Evolutionary conservation across 352 stramenopile species (phyloP).

Genomic region (Globisporangium megalacanthum): DNA sequence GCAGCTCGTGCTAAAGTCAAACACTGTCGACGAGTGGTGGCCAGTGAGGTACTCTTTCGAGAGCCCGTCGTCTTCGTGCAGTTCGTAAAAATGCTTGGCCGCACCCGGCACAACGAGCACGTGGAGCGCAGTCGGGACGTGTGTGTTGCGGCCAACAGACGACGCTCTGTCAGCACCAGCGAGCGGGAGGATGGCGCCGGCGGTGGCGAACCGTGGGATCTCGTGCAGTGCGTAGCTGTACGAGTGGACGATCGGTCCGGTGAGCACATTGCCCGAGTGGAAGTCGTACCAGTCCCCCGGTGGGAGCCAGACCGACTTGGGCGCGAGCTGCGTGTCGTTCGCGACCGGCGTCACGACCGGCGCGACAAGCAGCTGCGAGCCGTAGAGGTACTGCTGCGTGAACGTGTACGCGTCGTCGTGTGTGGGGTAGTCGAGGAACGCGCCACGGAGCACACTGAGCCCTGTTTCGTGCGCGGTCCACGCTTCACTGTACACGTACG

Average conservation of each 20-base stretch:
- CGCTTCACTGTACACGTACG: conserved; percentile 43
- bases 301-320: conserved; percentile 33
- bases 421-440: conserved; percentile 40
- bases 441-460: conserved; percentile 25
- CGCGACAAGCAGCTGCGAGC: conserved; percentile 31
- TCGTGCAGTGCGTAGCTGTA: conserved; percentile 21
- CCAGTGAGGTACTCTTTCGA: conserved; percentile 20
- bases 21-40: conserved; percentile 10
- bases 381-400: conserved; percentile 38
- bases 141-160: conserved; percentile 17
- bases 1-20: conserved; percentile 14
- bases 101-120: conserved; percentile 19
- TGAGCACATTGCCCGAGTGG: conserved; percentile 14
- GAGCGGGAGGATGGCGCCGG: conserved; percentile 25
- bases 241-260: conserved; percentile 20
- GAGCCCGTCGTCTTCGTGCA: conserved; percentile 33
- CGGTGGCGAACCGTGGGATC: conserved; percentile 25
- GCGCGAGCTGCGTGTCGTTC: conserved; percentile 15
- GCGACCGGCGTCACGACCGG: conserved; percentile 26
- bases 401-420: conserved; percentile 28
- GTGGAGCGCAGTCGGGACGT: conserved; percentile 11
- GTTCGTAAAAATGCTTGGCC: conserved; percentile 7
- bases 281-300: conserved; percentile 41
- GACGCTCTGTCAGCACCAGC: not conserved
- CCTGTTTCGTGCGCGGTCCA: conserved; percentile 20